A percentile compares a stretch with the other conserved stretches of the same genome.
Evolutionary conservation across 768 basidiomycete genomes (phyloP).

Genomic region (Suillus alpinus): DNA sequence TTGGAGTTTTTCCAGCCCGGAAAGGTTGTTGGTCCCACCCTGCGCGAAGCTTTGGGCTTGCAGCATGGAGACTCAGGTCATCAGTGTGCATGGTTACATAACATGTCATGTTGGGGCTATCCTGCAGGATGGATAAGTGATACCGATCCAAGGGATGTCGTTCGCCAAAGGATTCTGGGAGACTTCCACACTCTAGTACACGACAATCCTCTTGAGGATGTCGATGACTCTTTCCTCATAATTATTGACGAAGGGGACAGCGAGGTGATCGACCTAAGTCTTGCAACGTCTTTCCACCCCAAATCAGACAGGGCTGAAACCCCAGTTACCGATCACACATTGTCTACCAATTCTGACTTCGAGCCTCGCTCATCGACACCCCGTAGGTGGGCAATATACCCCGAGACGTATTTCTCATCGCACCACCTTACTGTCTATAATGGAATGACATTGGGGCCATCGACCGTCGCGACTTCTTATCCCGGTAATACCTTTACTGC

Average conservation of each 20-base stretch:
- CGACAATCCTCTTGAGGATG: slow-evolving; percentile 13
- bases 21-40: slow-evolving; percentile 43
- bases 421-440: slow-evolving; percentile 52
- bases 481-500: slow-evolving; percentile 31
- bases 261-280: slow-evolving; percentile 33
- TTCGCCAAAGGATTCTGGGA: slow-evolving; percentile 46
- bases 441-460: slow-evolving; percentile 36
- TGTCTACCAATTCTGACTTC: slow-evolving; percentile 1
- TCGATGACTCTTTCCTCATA: slow-evolving; percentile 31
- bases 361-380: background rate
- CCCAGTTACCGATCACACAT: background rate
- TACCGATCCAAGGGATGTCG: slow-evolving; percentile 51
- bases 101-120: slow-evolving; percentile 73
- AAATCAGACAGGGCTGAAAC: background rate
- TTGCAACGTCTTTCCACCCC: background rate
- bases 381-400: slow-evolving; percentile 63
- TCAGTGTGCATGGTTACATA: slow-evolving; percentile 50
- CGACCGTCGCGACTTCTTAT: slow-evolving; percentile 18
- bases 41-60: slow-evolving; percentile 56
- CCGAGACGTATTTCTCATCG: slow-evolving; percentile 56
- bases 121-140: slow-evolving; percentile 65
- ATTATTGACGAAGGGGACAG: slow-evolving; percentile 36
- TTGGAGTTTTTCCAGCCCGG: slow-evolving; percentile 59
- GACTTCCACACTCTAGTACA: slow-evolving; percentile 26
- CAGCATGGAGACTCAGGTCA: slow-evolving; percentile 34